Percentiles rank a stretch among this genome's conserved stretches.
phyloP scores from a whole-genome alignment of 768 basidiomycete genomes.

The Mycena floridula region DNA sequence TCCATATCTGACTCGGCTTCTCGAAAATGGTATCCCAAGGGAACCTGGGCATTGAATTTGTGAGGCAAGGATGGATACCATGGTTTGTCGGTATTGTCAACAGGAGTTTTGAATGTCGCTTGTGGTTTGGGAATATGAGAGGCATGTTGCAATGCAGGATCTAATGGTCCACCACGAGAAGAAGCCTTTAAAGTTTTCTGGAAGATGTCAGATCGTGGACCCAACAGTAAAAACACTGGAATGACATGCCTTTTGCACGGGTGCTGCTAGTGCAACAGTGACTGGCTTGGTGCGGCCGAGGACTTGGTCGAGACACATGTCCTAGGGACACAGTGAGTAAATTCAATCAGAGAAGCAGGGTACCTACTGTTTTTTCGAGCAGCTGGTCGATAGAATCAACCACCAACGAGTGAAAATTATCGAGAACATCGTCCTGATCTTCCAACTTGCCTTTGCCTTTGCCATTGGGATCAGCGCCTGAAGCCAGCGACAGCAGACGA shows the following conservation, averaged over 20 bases:
- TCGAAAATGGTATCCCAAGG: conserved; percentile 58
- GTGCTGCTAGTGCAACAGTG: conserved; percentile 51
- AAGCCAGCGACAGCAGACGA: conserved; percentile 48
- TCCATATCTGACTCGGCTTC: conserved; percentile 20
- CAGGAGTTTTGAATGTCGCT: conserved; percentile 52
- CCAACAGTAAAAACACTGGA: too few relatives aligned
- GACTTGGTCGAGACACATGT: conserved; percentile 76
- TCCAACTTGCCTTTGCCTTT: conserved; percentile 54
- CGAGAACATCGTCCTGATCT: conserved; percentile 76
- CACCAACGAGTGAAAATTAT: conserved; percentile 70
- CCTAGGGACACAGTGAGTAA: conserved; percentile 35
- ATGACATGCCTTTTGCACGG: conserved; percentile 16
- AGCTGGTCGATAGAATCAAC: conserved; percentile 84
- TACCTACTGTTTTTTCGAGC: conserved; percentile 73
- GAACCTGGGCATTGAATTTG: conserved; percentile 82
- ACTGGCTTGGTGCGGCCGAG: conserved; percentile 65
- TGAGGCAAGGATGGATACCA: conserved; percentile 68
- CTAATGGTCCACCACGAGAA: conserved; percentile 34
- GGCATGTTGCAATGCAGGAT: conserved; percentile 68
- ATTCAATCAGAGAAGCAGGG: not conserved
- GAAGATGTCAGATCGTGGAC: too few relatives aligned
- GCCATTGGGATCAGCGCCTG: conserved; percentile 33
- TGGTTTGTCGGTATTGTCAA: conserved; percentile 51
- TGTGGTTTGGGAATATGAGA: conserved; percentile 80
- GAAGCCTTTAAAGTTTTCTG: not conserved